Evolutionary conservation across 2,329 filamentous ascomycete genomes (phyloP).

Genomic region (Trichoderma lentiforme): DNA sequence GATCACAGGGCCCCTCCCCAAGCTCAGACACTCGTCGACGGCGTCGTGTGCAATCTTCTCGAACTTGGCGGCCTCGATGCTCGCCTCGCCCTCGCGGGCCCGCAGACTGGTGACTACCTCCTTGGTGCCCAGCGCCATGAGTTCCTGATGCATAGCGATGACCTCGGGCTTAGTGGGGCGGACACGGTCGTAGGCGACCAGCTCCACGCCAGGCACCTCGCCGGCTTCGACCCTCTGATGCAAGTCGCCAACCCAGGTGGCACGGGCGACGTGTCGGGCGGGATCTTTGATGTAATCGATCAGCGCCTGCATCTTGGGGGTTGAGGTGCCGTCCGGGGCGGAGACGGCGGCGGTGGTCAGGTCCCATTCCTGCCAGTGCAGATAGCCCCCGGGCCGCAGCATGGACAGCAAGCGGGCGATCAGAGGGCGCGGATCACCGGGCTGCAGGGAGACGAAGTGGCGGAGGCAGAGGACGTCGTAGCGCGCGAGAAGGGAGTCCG

Average conservation of each 20-base stretch:
- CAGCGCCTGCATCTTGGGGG: background rate
- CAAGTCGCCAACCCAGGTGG: background rate
- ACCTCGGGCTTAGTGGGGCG: background rate
- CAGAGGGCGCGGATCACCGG: background rate
- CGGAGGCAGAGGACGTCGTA: background rate
- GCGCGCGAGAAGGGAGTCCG: background rate
- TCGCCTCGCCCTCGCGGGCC: background rate
- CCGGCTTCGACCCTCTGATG: background rate
- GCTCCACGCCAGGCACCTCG: background rate
- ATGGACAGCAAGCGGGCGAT: background rate
- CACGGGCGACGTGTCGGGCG: background rate
- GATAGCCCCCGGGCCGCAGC: background rate
- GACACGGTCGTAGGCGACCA: background rate
- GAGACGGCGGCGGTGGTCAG: conserved; percentile 9
- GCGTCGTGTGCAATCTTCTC: background rate
- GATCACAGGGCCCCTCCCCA: background rate
- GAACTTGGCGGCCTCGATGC: background rate
- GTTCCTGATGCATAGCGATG: background rate
- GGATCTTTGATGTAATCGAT: background rate
- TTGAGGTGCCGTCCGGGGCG: background rate
- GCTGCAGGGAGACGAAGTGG: background rate
- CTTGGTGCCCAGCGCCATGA: background rate
- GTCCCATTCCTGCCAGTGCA: background rate
- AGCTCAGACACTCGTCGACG: background rate
- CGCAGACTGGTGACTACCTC: background rate